Percentiles rank a stretch among this genome's conserved stretches.
Evolutionary conservation across 2,329 filamentous ascomycete species (phyloP).

Genomic region (Lanzia echinophila): DNA sequence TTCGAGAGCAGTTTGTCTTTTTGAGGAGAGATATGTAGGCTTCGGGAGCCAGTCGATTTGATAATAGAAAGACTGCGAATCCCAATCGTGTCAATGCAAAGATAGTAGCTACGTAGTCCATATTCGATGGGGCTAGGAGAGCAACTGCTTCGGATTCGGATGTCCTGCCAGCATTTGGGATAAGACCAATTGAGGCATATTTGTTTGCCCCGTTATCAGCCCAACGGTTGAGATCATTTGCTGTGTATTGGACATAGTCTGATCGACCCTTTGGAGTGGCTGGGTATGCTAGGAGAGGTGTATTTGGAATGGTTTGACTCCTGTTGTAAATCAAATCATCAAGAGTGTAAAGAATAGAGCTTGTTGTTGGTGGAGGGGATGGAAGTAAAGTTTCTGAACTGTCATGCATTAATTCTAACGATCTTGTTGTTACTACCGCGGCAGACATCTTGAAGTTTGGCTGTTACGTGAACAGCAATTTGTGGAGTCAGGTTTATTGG

Average conservation of each 20-base stretch:
- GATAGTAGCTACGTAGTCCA: constrained; percentile 46
- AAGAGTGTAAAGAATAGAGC: constrained; percentile 14
- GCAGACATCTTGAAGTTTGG: background rate
- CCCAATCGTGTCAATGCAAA: constrained; percentile 47
- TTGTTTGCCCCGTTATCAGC: constrained; percentile 24
- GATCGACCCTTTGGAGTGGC: constrained; percentile 13
- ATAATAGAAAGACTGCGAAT: constrained; percentile 46
- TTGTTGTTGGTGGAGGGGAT: background rate
- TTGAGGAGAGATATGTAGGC: constrained; percentile 44
- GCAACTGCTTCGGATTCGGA: constrained; percentile 15
- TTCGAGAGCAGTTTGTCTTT: constrained; percentile 30
- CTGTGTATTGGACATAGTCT: constrained; percentile 27
- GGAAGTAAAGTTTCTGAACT: background rate
- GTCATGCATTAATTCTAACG: background rate
- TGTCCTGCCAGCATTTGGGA: constrained; percentile 1
- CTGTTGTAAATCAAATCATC: constrained; percentile 23
- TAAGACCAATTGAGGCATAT: constrained; percentile 19
- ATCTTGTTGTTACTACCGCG: background rate
- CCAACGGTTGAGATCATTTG: constrained; percentile 26
- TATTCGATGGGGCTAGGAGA: constrained; percentile 28
- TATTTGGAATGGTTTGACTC: constrained; percentile 19
- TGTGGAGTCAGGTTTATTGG: no score
- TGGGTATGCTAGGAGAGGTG: constrained; percentile 26
- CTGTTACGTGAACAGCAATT: no score
- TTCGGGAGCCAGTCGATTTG: constrained; percentile 44